Percentiles rank a stretch among this genome's conserved stretches.
phyloP scores from a whole-genome alignment of 164 flowering plant genomes.

The Piper longum region DNA sequence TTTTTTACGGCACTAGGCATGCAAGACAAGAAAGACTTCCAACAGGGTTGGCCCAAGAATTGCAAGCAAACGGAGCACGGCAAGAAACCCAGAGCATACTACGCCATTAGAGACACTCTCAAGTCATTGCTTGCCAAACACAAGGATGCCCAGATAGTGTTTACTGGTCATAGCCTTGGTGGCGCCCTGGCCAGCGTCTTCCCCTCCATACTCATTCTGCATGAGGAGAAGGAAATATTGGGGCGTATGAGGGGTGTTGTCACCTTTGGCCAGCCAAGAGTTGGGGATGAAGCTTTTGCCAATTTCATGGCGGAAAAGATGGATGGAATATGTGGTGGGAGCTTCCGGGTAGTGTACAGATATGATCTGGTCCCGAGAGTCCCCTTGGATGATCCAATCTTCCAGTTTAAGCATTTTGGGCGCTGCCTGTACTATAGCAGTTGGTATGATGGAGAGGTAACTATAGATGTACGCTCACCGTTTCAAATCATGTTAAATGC shows the following conservation, averaged over 20 bases:
- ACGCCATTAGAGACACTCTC: slow-evolving; percentile 29
- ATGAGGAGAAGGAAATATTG: slow-evolving; percentile 28
- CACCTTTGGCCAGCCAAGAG: slow-evolving; percentile 62
- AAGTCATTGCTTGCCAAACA: slow-evolving; percentile 15
- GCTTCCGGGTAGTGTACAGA: slow-evolving; percentile 38
- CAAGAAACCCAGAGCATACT: slow-evolving; percentile 29
- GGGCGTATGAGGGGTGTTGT: slow-evolving; percentile 32
- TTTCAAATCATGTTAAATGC: not conserved
- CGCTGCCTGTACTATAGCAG: slow-evolving; percentile 34
- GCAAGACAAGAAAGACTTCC: slow-evolving; percentile 14
- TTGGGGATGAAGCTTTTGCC: slow-evolving; percentile 40
- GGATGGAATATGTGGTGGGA: slow-evolving; percentile 2
- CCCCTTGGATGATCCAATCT: slow-evolving; percentile 31
- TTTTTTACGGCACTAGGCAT: slow-evolving; percentile 71
- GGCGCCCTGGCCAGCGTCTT: slow-evolving; percentile 52
- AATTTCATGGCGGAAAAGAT: slow-evolving; percentile 22
- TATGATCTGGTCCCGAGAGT: slow-evolving; percentile 50
- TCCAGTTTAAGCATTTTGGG: slow-evolving; percentile 53
- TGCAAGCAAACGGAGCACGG: not conserved
- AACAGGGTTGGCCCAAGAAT: slow-evolving; percentile 41
- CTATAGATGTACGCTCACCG: no score
- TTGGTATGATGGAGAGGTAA: slow-evolving; percentile 39
- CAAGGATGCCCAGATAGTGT: slow-evolving; percentile 19
- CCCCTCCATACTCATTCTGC: slow-evolving; percentile 30
- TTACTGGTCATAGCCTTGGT: slow-evolving; percentile 66